Percentiles rank a stretch among this genome's conserved stretches.
Conservation (phyloP, 2,329 filamentous ascomycete species). For the Phaeosphaeria sp. region DNA sequence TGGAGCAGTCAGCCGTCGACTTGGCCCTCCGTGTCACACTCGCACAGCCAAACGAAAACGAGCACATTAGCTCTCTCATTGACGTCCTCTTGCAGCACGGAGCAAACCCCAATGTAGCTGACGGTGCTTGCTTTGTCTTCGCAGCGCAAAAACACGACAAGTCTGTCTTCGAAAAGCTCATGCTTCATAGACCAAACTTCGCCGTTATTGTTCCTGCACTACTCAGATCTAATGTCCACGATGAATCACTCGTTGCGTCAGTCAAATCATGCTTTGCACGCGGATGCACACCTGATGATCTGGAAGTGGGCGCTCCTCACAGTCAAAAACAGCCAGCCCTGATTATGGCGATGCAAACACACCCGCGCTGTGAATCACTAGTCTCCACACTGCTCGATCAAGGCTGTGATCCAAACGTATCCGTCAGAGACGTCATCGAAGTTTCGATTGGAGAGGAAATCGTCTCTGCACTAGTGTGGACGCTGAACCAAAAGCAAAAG, state of each 20-base stretch:
- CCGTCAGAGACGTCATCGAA: slow-evolving; percentile 53
- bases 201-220: slow-evolving; percentile 64
- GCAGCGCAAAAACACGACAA: slow-evolving; percentile 31
- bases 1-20: slow-evolving; percentile 39
- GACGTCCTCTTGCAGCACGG: slow-evolving; percentile 33
- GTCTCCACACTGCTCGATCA: slow-evolving; percentile 27
- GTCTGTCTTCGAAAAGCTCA: slow-evolving; percentile 32
- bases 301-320: slow-evolving; percentile 16
- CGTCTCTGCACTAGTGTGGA: slow-evolving; percentile 66
- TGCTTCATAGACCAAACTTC: slow-evolving; percentile 55
- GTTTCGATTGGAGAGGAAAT: slow-evolving; percentile 60
- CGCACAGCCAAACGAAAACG: slow-evolving; percentile 12
- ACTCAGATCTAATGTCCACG: slow-evolving; percentile 59
- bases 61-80: slow-evolving; percentile 19
- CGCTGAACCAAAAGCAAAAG: slow-evolving; percentile 68
- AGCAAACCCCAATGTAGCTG: slow-evolving; percentile 39
- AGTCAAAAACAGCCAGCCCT: slow-evolving; percentile 25
- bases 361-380: slow-evolving; percentile 31
- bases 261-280: slow-evolving; percentile 64
- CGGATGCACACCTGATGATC: slow-evolving; percentile 30
- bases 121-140: slow-evolving; percentile 40
- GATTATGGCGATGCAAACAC: slow-evolving; percentile 32
- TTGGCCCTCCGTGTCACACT: slow-evolving; percentile 30
- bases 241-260: slow-evolving; percentile 53
- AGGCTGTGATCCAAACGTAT: slow-evolving; percentile 49